phyloP scores from a whole-genome alignment of 768 basidiomycete species.

The Paxillus ammoniavirescens region DNA sequence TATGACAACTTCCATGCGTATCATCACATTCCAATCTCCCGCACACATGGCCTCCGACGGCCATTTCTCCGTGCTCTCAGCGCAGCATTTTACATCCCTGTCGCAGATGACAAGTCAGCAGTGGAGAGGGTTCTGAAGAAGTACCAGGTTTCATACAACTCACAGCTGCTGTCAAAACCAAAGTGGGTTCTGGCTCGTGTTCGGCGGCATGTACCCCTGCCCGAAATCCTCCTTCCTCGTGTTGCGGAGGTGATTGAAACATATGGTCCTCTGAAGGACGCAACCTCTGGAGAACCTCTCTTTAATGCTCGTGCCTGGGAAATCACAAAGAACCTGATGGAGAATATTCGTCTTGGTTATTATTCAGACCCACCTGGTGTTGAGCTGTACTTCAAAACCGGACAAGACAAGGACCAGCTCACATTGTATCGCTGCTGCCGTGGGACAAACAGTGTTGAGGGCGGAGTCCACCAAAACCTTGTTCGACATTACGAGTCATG shows the following conservation, averaged over 20 bases:
- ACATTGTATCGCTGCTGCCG: conserved; percentile 14
- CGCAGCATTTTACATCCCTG: conserved; percentile 27
- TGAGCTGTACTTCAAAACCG: conserved; percentile 17
- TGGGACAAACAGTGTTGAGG: conserved; percentile 35
- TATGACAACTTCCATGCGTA: conserved; percentile 20
- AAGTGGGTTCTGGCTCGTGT: conserved; percentile 28
- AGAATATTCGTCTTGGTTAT: conserved; percentile 23
- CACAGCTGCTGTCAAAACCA: conserved; percentile 8
- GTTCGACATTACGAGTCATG: conserved; percentile 13
- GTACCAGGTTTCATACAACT: conserved; percentile 2
- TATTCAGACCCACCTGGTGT: conserved; percentile 34
- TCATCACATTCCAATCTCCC: conserved; percentile 27
- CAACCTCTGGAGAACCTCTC: conserved; percentile 25
- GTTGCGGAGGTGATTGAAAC: conserved; percentile 28
- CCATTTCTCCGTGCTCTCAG: conserved; percentile 18
- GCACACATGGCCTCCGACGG: conserved; percentile 24
- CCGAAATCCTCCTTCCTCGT: conserved; percentile 26
- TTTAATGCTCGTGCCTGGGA: conserved; percentile 32
- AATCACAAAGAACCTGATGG: conserved; percentile 27
- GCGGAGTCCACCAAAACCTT: conserved; percentile 35
- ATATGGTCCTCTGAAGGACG: conserved; percentile 36
- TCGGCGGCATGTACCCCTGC: conserved; percentile 30
- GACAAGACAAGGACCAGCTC: conserved; percentile 13
- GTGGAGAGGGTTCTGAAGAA: background rate
- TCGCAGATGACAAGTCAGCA: conserved; percentile 15